Percentiles rank a stretch among this genome's conserved stretches.
Conservation (phyloP, 108 stramenopile species). For the Heterococcus sp. region DNA sequence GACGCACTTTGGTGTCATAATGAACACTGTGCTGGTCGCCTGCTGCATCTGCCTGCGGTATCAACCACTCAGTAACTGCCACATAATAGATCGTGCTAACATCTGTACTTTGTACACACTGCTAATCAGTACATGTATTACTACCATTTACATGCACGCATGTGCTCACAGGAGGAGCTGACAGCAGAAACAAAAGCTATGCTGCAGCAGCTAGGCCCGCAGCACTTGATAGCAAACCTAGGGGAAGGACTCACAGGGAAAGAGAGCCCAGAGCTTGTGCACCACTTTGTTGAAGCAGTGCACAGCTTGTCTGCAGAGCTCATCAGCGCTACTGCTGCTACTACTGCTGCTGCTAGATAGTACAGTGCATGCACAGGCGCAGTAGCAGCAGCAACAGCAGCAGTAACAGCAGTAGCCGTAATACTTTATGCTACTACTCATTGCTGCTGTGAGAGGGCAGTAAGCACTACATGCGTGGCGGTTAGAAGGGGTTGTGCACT, state of each 20-base stretch:
- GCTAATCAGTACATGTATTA: not conserved
- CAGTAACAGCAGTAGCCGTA: too few relatives aligned
- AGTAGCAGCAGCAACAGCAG: too few relatives aligned
- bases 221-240: slow-evolving; percentile 84
- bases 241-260: slow-evolving; percentile 91
- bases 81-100: not conserved
- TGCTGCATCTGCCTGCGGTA: too few relatives aligned
- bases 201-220: slow-evolving; percentile 74
- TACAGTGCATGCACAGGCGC: too few relatives aligned
- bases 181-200: slow-evolving; percentile 52
- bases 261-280: slow-evolving; percentile 77
- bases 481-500: too few relatives aligned
- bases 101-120: not conserved
- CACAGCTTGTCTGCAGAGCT: slow-evolving; percentile 72
- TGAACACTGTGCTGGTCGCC: not conserved
- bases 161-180: not conserved
- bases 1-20: not conserved
- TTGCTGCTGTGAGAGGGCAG: too few relatives aligned
- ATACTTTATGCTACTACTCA: too few relatives aligned
- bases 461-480: too few relatives aligned
- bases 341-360: not conserved
- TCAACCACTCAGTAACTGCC: too few relatives aligned
- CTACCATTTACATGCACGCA: not conserved
- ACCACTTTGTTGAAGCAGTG: slow-evolving; percentile 78
- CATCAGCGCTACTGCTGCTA: not conserved